Base-by-base conservation (phyloP, 1,139 yeast genomes). In the Nadsonia commutata region DNA sequence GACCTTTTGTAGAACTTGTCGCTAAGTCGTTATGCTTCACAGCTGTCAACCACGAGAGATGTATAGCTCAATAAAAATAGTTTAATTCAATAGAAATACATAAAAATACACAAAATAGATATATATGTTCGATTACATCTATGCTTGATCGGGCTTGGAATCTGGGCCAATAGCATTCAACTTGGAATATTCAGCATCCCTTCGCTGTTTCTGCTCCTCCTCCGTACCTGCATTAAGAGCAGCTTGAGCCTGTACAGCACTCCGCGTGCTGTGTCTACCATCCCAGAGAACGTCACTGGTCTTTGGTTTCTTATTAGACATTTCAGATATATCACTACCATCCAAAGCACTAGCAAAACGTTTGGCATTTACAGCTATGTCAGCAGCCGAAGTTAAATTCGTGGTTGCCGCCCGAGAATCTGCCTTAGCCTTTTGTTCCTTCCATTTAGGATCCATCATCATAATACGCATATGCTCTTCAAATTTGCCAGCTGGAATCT, bases 401-500 rank as follows among this genome's bases (percentile, higher is more conserved):
- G 85, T 70, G 23, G 74, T 66, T 36, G 72, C 64, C 53, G 72
- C 71, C 53, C 85, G 82, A 27, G 71, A 66, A 50, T 80, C 76
- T 16, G 67, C 69, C 47, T 72, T 71, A 23, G 72, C 75, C 54
- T 76, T 79, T 57, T 84, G 88, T 49, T 76, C 76, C 51, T 77
- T 71, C 64, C 83, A 84, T 49, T 74, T 68, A 2, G 95, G 95
- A 59, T 88, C 95, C 43, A 90, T 64, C 40, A 84, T 65, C 45
- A 82, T 64, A n/a, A 77, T 72, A 46, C 75, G 72, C 50, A 86
- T 66, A 59, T 88, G 96, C 50, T 70, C 73, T 50, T 80, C 85
- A 56, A 82, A 84, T 49, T 79, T 67, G 44, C 71, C 69, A 53
- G 82, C 93, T 0, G 88, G 81, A 3, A 88, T 72, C 55, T 71